Evolutionary conservation across 1,284 basidiomycete genomes (phyloP).

Genomic region (Cryptococcus sp.): DNA sequence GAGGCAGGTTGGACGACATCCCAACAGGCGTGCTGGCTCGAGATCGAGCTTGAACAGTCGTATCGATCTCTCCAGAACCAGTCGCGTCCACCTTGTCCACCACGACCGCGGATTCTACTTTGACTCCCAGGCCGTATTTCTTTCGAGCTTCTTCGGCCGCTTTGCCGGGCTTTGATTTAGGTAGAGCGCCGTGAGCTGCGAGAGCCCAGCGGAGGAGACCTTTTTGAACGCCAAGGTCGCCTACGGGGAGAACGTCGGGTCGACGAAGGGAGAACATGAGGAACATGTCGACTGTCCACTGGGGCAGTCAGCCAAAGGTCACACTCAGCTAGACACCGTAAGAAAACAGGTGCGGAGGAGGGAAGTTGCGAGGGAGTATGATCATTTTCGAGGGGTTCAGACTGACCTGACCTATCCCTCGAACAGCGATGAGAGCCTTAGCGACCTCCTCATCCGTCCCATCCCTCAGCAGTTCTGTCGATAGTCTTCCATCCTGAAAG

Average conservation of each 20-base stretch:
- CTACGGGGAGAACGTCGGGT: slow-evolving; percentile 73
- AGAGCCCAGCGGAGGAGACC: slow-evolving; percentile 71
- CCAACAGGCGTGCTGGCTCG: slow-evolving; percentile 4
- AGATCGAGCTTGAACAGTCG: slow-evolving; percentile 4
- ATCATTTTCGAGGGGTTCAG: too few relatives aligned
- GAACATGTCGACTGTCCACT: slow-evolving; percentile 73
- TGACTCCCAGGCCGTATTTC: slow-evolving; percentile 10
- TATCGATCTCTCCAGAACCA: slow-evolving; percentile 13
- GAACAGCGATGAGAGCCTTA: slow-evolving; percentile 66
- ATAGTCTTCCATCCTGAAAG: slow-evolving; percentile 70
- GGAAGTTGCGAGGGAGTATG: too few relatives aligned
- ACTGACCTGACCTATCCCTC: slow-evolving; percentile 69
- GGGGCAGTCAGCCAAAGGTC: background rate
- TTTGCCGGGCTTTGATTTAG: slow-evolving; percentile 17
- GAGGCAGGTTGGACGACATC: slow-evolving; percentile 6
- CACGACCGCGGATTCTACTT: slow-evolving; percentile 1
- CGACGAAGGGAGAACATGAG: slow-evolving; percentile 77
- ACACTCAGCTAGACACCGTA: too few relatives aligned
- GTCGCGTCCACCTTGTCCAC: slow-evolving; percentile 8
- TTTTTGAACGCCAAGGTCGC: slow-evolving; percentile 75
- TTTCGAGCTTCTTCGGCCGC: slow-evolving; percentile 2
- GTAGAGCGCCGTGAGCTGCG: slow-evolving; percentile 53
- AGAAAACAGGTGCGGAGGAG: too few relatives aligned
- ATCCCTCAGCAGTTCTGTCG: slow-evolving; percentile 61
- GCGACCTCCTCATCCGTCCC: slow-evolving; percentile 69